Conservation (phyloP, 768 basidiomycete species). For the Artomyces pyxidatus region DNA sequence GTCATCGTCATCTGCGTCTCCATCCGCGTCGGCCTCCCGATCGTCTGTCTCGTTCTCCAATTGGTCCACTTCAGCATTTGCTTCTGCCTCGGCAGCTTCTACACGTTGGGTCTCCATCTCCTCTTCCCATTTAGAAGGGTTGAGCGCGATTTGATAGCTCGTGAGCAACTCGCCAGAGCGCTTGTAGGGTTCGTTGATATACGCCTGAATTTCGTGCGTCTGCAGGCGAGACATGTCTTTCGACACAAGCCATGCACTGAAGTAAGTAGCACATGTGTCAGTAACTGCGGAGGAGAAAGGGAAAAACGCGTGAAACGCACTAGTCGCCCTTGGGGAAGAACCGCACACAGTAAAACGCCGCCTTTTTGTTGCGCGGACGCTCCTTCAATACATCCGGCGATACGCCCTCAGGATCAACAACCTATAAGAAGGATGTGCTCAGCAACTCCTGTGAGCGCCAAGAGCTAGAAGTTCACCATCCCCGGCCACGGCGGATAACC, state of each 20-base stretch:
- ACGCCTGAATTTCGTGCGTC: slow-evolving; percentile 75
- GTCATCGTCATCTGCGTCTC: slow-evolving; percentile 31
- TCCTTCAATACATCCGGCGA: slow-evolving; percentile 56
- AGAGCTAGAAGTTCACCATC: slow-evolving; percentile 55
- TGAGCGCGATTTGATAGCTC: slow-evolving; percentile 68
- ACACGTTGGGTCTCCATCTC: slow-evolving; percentile 29
- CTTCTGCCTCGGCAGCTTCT: slow-evolving; percentile 36
- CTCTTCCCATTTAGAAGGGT: slow-evolving; percentile 64
- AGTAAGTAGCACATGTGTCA: slow-evolving; percentile 8
- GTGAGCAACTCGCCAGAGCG: slow-evolving; percentile 65
- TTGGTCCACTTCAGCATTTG: slow-evolving; percentile 60
- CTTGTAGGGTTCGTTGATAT: slow-evolving; percentile 70
- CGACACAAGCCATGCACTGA: slow-evolving; percentile 75
- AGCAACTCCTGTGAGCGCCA: slow-evolving; percentile 11
- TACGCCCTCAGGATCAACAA: slow-evolving; percentile 67
- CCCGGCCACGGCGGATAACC: slow-evolving; percentile 95
- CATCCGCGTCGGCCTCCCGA: slow-evolving; percentile 38
- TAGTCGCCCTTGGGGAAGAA: slow-evolving; percentile 95
- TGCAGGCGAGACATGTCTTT: slow-evolving; percentile 79
- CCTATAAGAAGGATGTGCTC: slow-evolving; percentile 35
- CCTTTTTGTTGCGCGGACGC: slow-evolving; percentile 67
- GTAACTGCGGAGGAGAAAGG: slow-evolving; percentile 10
- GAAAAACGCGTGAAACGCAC: slow-evolving; percentile 42
- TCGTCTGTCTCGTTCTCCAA: slow-evolving; percentile 46
- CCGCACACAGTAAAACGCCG: slow-evolving; percentile 60